Percentiles rank a stretch among this genome's conserved stretches.
These are phyloP conservation scores for Heracleum sosnowskyi DNA, from an alignment of 129 eudicot genomes.

Conservation along the genomic window DNA sequence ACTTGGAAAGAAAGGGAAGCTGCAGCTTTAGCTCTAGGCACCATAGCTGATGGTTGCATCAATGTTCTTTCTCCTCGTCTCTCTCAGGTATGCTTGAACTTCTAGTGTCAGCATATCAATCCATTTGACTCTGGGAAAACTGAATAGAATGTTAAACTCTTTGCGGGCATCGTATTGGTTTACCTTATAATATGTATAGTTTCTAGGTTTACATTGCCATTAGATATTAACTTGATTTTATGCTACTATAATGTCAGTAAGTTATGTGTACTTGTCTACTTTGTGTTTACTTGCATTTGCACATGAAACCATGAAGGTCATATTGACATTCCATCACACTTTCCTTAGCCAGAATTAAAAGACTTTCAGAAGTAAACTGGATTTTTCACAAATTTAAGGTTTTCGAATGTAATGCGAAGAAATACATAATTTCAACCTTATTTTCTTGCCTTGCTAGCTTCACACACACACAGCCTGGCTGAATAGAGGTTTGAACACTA, in stretches of 20 bases:
- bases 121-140: neutral
- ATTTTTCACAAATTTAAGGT: neutral
- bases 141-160: neutral
- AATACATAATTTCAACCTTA: neutral
- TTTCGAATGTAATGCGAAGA: neutral
- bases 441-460: neutral
- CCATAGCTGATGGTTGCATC: slow-evolving; percentile 95
- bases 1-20: slow-evolving; percentile 99
- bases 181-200: neutral
- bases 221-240: neutral
- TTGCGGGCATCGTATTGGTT: neutral
- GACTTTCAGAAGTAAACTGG: neutral
- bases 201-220: neutral
- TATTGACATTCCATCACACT: neutral
- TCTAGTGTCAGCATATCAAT: neutral
- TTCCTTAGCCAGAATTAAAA: neutral
- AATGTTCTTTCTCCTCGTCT: slow-evolving; percentile 88
- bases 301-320: neutral
- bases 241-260: neutral
- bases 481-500: neutral
- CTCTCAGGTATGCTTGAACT: slow-evolving; percentile 45
- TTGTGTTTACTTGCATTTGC: neutral
- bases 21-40: slow-evolving; percentile 97
- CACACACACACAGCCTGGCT: neutral
- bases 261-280: neutral